phyloP scores from a whole-genome alignment of 2,329 filamentous ascomycete genomes.

The Camillea tinctor region DNA sequence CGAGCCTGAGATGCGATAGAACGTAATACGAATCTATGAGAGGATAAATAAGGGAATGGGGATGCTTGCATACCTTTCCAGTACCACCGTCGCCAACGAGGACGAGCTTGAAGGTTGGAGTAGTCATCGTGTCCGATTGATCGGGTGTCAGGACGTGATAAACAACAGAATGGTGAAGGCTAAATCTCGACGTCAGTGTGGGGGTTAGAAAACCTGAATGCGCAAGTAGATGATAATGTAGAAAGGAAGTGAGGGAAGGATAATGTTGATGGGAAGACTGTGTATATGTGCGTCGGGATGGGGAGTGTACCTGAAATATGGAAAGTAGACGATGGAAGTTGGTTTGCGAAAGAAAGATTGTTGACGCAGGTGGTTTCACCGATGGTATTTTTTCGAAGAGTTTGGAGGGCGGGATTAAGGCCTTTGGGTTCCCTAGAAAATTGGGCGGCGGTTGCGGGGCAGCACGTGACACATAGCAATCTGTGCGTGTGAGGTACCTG shows the following conservation, averaged over 20 bases:
- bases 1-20: background rate
- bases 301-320: slow-evolving; percentile 16
- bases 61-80: slow-evolving; percentile 75
- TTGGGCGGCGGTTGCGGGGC: slow-evolving; percentile 33
- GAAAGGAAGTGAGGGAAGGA: background rate
- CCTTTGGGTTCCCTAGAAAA: slow-evolving; percentile 31
- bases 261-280: background rate
- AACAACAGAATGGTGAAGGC: slow-evolving; percentile 42
- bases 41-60: slow-evolving; percentile 4
- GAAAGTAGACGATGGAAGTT: slow-evolving; percentile 6
- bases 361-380: slow-evolving; percentile 18
- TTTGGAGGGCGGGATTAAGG: slow-evolving; percentile 28
- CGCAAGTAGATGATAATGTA: background rate
- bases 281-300: background rate
- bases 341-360: slow-evolving; percentile 15
- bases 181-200: slow-evolving; percentile 29
- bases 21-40: slow-evolving; percentile 8
- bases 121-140: slow-evolving; percentile 59
- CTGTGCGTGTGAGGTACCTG: too few relatives aligned
- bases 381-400: slow-evolving; percentile 27
- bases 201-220: slow-evolving; percentile 7
- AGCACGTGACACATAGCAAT: slow-evolving; percentile 27
- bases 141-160: slow-evolving; percentile 38
- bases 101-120: slow-evolving; percentile 98
- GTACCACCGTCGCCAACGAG: slow-evolving; percentile 99